Base-by-base conservation (phyloP, 805 yeast species). In the Gaillardinia entomophila region DNA sequence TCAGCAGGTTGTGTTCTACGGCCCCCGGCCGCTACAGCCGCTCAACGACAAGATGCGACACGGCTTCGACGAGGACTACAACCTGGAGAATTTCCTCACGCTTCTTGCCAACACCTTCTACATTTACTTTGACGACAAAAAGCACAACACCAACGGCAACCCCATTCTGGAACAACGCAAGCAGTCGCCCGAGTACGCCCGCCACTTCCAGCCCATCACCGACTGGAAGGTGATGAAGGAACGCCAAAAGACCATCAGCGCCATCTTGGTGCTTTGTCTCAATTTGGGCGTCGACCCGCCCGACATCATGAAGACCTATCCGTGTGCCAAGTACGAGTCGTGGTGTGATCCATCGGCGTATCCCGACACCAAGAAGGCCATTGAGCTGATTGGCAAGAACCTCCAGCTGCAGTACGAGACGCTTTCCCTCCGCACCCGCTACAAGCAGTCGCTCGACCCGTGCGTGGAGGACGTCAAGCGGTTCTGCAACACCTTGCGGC, bases 201-300 rank as follows among this genome's bases (percentile, higher is more conserved):
- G 71, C 28, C 74, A 73, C 42, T 79, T 72, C 53, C 85, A 82
- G 51, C 82, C 86, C 3, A 80, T 84, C 3, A 59, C 77, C 2
- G 97, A 90, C 51, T 92, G 98, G 98, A 83, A 94, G 43, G 73
- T 80, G 19, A 83, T 87, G 71, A 78, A 82, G 39, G 96, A 88
- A 45, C 75, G 96, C 27, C 95, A 84, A 50, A 84, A 89, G 52
- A 92, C 98, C 1, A 87, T 89, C 10, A 80, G 85, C 34, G 98
- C 97, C 0, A 97, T 96, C 12, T 65, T 92, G 6, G 88, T 92
- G 31, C 63, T 92, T 30, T 92, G 98, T 56, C 65, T 92, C 24
- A 92, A 92, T 51, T 59, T 90, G 16, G 97, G 97, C 6, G 96
- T 92, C 2, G 97, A 90, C 45, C 98, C 98, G 2, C 98, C 98